Base-by-base conservation (phyloP, 2,329 filamentous ascomycete genomes). In the Lecanosticta acicola region DNA sequence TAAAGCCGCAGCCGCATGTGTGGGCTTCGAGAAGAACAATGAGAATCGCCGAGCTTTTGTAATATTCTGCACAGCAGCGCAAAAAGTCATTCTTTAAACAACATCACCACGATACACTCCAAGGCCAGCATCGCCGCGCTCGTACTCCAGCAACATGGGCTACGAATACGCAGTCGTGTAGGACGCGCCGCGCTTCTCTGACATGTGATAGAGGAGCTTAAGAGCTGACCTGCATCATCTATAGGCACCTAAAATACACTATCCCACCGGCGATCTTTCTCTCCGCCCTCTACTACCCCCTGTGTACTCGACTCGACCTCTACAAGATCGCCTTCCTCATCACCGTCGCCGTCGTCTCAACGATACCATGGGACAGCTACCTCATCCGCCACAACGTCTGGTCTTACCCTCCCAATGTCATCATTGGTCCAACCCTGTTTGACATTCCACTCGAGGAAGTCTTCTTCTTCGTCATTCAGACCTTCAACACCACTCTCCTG, bases 381-480 rank as follows among this genome's bases (percentile, higher is more conserved):
- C 73, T 88, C 33, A 84, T 89, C 56, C 76, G 74, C 53, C 78
- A 72, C 43, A 69, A 73, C 36, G 76, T 88, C 59, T 88, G 85
- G 84, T 81, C 79, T 8, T 89, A 87, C 58, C 84, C 84, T 1
- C 66, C 72, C 9, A 69, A 80, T 58, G 83, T 78, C 16, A 77
- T 87, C 24, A 58, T 83, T 29, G 85, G 84, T 0, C 73, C 73
- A 0, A 81, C 72, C 1, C 61, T 86, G 13, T 78, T 78, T 56
- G 69, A 71, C n/a, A 84, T 88, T 14, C 84, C 85, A 0, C 63
- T 75, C 3, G 85, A 88, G 58, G 84, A 88, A 61, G 66, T 87
- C 3, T 87, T 87, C 67, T 88, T 88, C 72, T 88, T 88, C 62
- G 66, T 85, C 16, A 78, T 88, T 18, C 85, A 88, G 66, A 87